These are phyloP conservation scores for Nymphaea colorata DNA, from an alignment of 164 flowering plant genomes.

Conservation along the genomic window DNA sequence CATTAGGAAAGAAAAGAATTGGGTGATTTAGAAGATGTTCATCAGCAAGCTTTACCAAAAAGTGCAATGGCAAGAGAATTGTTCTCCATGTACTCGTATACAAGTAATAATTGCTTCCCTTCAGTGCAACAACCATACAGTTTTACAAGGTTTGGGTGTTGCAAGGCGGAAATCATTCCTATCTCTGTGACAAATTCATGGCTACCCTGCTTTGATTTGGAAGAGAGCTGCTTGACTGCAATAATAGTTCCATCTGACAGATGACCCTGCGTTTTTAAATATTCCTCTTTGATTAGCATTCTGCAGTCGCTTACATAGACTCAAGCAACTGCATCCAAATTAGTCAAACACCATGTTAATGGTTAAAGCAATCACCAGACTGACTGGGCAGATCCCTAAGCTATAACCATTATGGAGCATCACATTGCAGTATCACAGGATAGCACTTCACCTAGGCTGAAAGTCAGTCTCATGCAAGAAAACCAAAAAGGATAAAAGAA, in stretches of 20 bases:
- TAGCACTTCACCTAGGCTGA: too few relatives aligned
- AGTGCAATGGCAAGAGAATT: conserved; percentile 60
- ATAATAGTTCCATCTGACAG: conserved; percentile 55
- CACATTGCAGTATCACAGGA: too few relatives aligned
- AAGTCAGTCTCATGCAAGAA: too few relatives aligned
- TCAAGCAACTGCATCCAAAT: too few relatives aligned
- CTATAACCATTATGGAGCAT: too few relatives aligned
- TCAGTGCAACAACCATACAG: conserved; percentile 70
- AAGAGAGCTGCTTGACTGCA: conserved; percentile 77
- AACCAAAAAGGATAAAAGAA: too few relatives aligned
- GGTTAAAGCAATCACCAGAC: too few relatives aligned
- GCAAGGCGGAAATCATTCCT: conserved; percentile 72
- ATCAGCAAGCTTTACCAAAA: conserved; percentile 23
- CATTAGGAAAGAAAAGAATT: not conserved
- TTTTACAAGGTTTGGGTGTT: conserved; percentile 74
- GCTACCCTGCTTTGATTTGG: conserved; percentile 77
- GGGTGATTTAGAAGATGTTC: not conserved
- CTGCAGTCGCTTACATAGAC: too few relatives aligned
- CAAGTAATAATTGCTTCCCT: conserved; percentile 47
- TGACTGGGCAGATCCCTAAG: too few relatives aligned
- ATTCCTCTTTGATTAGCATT: too few relatives aligned
- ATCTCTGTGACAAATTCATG: conserved; percentile 79
- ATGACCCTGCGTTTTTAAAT: conserved; percentile 29
- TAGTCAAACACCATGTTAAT: too few relatives aligned
- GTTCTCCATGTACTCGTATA: conserved; percentile 81